These are phyloP conservation scores for Eucalyptus coolabah DNA, from an alignment of 345 rosid species.

Conservation along the genomic window DNA sequence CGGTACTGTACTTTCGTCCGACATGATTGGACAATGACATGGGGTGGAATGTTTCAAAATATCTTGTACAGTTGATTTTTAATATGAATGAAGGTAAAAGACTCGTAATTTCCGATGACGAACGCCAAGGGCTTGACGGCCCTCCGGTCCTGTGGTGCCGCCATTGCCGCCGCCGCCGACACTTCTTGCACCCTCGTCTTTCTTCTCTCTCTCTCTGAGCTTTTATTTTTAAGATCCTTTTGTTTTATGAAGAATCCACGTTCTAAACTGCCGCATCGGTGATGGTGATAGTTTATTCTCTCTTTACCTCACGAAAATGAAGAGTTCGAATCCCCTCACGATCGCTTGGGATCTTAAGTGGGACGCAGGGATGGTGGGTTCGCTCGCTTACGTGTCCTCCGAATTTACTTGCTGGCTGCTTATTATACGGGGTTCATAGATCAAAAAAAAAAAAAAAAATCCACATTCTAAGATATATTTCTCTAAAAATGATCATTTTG, in stretches of 20 bases:
- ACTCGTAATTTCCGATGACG: too few relatives aligned
- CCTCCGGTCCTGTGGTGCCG: neutral
- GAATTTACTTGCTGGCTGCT: too few relatives aligned
- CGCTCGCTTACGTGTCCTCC: too few relatives aligned
- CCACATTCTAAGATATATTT: accelerated
- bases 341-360: too few relatives aligned
- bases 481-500: accelerated
- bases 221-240: neutral
- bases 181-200: neutral
- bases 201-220: too few relatives aligned
- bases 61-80: neutral
- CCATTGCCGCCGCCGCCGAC: neutral
- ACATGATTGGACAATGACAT: neutral
- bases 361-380: too few relatives aligned
- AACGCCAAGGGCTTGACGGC: neutral
- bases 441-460: too few relatives aligned
- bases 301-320: too few relatives aligned
- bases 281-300: too few relatives aligned
- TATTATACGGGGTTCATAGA: accelerated
- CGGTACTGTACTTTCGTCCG: neutral
- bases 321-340: too few relatives aligned
- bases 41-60: neutral
- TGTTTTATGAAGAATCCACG: accelerated
- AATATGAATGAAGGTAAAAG: neutral
- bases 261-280: too few relatives aligned